A percentile compares a stretch with the other conserved stretches of the same genome.
phyloP scores from a whole-genome alignment of 257 asterid species.

The Plantago major region DNA sequence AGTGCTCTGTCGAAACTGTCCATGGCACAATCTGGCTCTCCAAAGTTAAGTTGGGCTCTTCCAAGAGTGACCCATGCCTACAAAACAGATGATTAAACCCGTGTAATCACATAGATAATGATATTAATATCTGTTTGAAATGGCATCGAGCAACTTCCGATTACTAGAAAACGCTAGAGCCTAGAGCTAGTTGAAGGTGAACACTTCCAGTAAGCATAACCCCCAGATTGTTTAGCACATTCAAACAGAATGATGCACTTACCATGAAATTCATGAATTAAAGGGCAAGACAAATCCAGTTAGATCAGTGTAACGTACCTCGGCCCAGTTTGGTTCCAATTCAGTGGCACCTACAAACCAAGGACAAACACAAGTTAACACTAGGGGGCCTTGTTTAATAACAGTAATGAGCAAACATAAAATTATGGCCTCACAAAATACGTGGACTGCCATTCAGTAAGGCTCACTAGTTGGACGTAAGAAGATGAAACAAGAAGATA shows the following conservation, averaged over 20 bases:
- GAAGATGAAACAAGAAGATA: not conserved
- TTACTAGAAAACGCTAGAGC: not conserved
- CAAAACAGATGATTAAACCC: slow-evolving; percentile 11
- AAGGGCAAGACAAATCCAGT: slow-evolving; percentile 21
- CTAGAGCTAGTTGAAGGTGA: not conserved
- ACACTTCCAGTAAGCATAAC: too few relatives aligned
- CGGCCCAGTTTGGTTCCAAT: slow-evolving; percentile 86
- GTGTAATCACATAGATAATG: not conserved
- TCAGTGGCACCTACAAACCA: slow-evolving; percentile 71
- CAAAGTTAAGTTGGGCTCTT: slow-evolving; percentile 82
- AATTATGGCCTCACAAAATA: not conserved
- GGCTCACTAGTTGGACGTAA: slow-evolving; percentile 4
- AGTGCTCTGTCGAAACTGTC: slow-evolving; percentile 83
- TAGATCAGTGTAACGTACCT: slow-evolving; percentile 42
- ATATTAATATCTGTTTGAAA: not conserved
- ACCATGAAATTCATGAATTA: not conserved
- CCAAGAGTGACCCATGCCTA: slow-evolving; percentile 97
- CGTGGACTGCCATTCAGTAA: not conserved
- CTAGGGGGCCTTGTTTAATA: not conserved
- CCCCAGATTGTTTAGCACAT: too few relatives aligned
- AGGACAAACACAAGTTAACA: slow-evolving; percentile 22
- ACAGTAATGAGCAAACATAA: not conserved
- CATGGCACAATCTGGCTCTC: slow-evolving; percentile 86
- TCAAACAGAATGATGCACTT: not conserved
- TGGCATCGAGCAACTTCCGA: not conserved